Percentiles rank a stretch among this genome's conserved stretches.
These are phyloP conservation scores for Diplodia sapinea DNA, from an alignment of 2,329 filamentous ascomycete genomes.

Conservation along the genomic window DNA sequence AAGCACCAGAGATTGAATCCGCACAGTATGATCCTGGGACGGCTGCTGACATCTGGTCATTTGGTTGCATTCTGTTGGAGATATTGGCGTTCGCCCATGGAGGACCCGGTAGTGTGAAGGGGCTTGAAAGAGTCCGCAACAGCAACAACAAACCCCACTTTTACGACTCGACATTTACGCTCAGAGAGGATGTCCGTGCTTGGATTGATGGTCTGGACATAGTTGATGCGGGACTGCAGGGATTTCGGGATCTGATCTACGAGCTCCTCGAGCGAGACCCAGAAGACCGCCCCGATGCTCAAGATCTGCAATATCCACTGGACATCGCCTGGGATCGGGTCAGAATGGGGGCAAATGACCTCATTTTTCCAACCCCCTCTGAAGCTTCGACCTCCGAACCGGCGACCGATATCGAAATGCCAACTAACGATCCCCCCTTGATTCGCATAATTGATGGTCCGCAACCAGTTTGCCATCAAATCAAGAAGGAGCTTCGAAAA, in stretches of 20 bases:
- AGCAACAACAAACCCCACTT: neutral
- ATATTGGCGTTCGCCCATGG: conserved; percentile 6
- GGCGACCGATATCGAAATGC: neutral
- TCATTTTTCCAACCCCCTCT: neutral
- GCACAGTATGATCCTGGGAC: neutral
- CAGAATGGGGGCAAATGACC: neutral
- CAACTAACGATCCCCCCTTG: neutral
- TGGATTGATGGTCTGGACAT: neutral
- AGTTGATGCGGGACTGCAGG: neutral
- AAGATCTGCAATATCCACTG: neutral
- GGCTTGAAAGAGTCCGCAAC: conserved; percentile 5
- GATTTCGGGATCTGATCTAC: conserved; percentile 1
- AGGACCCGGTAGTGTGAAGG: neutral
- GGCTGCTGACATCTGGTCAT: conserved; percentile 15
- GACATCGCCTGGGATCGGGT: neutral
- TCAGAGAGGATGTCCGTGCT: neutral
- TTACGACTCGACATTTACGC: neutral
- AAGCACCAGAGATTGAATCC: conserved; percentile 15
- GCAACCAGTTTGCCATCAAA: neutral
- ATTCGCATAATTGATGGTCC: neutral
- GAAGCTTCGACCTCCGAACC: neutral
- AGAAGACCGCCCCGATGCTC: neutral
- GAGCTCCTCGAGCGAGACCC: neutral
- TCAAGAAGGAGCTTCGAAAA: neutral
- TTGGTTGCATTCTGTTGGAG: conserved; percentile 5